These are phyloP conservation scores for Tritrichomonas musculus DNA, from an alignment of 208 protist species.

Conservation along the genomic window DNA sequence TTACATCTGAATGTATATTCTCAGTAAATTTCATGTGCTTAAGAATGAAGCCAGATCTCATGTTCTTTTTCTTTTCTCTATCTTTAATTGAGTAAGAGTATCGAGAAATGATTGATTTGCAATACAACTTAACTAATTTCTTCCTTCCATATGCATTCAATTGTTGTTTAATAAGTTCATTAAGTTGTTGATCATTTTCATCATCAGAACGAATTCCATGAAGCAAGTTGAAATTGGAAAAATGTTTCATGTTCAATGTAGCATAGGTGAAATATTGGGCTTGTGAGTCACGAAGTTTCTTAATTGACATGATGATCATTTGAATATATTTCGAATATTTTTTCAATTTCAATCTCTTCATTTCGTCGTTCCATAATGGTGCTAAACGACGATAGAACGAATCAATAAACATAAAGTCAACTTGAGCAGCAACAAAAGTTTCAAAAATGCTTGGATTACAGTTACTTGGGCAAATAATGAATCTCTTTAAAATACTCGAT, in stretches of 20 bases:
- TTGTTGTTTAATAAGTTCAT: background rate
- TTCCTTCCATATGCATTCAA: background rate
- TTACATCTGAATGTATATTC: too few relatives aligned
- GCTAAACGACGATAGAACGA: background rate
- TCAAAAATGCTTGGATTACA: too few relatives aligned
- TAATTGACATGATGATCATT: background rate
- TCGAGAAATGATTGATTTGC: background rate
- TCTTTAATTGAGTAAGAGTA: too few relatives aligned
- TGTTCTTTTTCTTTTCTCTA: too few relatives aligned
- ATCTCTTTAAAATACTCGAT: too few relatives aligned
- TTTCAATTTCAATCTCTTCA: background rate
- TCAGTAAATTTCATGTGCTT: too few relatives aligned
- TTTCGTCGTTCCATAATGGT: too few relatives aligned
- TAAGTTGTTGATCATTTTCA: background rate
- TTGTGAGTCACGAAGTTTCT: background rate
- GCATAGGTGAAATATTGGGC: background rate
- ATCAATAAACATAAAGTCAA: background rate
- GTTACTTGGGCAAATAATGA: too few relatives aligned
- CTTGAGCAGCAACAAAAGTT: background rate
- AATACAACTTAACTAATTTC: background rate
- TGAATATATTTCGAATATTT: background rate
- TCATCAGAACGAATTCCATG: background rate
- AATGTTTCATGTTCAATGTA: background rate
- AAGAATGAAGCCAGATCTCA: too few relatives aligned
- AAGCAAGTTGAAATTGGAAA: background rate